phyloP scores from a whole-genome alignment of 495 filamentous ascomycete species.

The Hyaloscypha finlandica region DNA sequence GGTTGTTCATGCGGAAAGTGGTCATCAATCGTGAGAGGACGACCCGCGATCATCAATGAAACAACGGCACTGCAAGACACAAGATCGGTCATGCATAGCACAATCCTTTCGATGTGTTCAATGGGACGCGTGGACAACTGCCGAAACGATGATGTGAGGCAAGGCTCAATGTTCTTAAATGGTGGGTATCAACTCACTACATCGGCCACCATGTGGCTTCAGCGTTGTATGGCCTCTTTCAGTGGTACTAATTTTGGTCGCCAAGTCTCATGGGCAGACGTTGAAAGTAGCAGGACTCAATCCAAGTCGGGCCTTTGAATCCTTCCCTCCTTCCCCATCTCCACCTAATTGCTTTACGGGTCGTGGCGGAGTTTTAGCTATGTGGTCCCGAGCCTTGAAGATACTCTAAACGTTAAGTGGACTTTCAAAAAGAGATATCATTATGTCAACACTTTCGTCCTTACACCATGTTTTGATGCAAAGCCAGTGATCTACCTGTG shows the following conservation, averaged over 20 bases:
- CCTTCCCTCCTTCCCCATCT: neutral
- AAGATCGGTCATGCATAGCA: constrained; percentile 16
- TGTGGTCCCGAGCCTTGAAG: neutral
- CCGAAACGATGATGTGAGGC: neutral
- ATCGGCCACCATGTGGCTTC: constrained; percentile 9
- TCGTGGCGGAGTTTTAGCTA: neutral
- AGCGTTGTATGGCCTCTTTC: neutral
- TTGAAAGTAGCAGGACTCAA: constrained; percentile 1
- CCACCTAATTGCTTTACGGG: neutral
- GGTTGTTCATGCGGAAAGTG: neutral
- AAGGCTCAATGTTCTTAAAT: neutral
- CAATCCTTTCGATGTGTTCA: neutral
- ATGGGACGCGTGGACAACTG: constrained; percentile 2
- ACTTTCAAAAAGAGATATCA: neutral
- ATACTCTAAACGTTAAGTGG: neutral
- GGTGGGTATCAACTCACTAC: neutral
- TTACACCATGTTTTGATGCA: neutral
- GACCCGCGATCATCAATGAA: constrained; percentile 1
- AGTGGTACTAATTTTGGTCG: neutral
- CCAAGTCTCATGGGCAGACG: constrained; percentile 5
- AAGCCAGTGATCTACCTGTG: neutral
- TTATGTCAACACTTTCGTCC: neutral
- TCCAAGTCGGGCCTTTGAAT: neutral
- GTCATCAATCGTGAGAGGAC: neutral
- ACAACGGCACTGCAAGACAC: neutral